A percentile compares a stretch with the other conserved stretches of the same genome.
phyloP scores from a whole-genome alignment of 2,329 filamentous ascomycete genomes.

The Aspergillus melleus region DNA sequence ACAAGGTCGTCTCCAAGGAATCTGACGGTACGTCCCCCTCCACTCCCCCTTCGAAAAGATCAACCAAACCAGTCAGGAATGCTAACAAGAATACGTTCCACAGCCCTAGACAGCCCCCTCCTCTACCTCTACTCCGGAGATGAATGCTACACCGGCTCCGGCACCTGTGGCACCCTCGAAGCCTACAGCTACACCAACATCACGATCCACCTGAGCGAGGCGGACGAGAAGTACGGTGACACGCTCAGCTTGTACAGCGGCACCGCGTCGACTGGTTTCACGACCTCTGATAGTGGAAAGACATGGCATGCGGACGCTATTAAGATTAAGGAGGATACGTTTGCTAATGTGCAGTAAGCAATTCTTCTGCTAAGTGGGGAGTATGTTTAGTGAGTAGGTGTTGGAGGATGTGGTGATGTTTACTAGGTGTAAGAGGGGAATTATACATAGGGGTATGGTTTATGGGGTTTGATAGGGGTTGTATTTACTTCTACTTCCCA shows the following conservation, averaged over 20 bases:
- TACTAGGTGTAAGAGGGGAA: no score
- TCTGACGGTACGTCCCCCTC: constrained; percentile 10
- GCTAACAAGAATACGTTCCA: background rate
- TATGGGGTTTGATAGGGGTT: no score
- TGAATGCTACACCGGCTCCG: constrained; percentile 24
- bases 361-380: no score
- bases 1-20: constrained; percentile 18
- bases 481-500: no score
- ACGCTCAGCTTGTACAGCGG: constrained; percentile 15
- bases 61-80: no score
- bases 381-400: no score
- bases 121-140: constrained; percentile 21
- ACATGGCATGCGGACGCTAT: constrained; percentile 15
- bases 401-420: no score
- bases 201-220: constrained; percentile 17
- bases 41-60: no score
- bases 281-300: constrained; percentile 15
- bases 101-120: constrained; percentile 14
- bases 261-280: constrained; percentile 10
- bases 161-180: constrained; percentile 16
- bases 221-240: constrained; percentile 14
- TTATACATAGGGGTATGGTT: no score
- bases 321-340: background rate
- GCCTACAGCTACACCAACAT: constrained; percentile 18
- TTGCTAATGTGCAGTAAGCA: background rate